Evolutionary conservation across 495 filamentous ascomycete species (phyloP), one percentile per base, ranked within the genome.

Genomic region (Neurospora sp.): DNA sequence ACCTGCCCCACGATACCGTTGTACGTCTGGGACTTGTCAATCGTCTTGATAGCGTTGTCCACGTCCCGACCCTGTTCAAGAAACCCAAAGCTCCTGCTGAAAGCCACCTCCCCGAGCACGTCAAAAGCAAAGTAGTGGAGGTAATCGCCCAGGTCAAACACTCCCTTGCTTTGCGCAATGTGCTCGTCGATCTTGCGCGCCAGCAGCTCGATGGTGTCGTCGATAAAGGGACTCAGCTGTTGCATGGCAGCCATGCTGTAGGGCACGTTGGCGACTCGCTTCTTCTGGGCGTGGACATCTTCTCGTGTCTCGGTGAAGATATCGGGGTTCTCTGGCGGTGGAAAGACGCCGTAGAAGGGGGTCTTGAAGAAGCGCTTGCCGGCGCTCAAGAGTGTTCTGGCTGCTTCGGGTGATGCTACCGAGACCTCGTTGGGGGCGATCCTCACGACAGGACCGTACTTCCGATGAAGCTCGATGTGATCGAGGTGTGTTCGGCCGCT

Each of bases 41-140:
- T 87, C 7, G 83, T 84, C 78, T 81, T 83, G 74, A 87, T 85
- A 9, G 86, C 85, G 61, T 82, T 74, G 69, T 90, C 87, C 53
- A 91, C 84, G 72, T 91, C 90, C 37, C 84, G 72, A 4, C 85
- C 88, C 9, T 86, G 82, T 27, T 84, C 83, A 3, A 93, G 75
- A 75, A 92, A 92, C 1, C 90, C 90, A 73, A 90, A 89, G 7
- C 82, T 85, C n/a, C 88, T 81, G 69, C 85, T 87, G 74, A 90
- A 93, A 0, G 89, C 90, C 16, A 92, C 84, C 77, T 89, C 87
- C 37, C 87, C 86, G 8, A 89, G 81, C 12, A 89, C 87, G 77
- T 91, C 86, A 76, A 87, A 88, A 4, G 87, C 85, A 73, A 87
- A 88, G 71, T 82, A 88, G 76, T 88, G 85, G 65, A 87, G 78